Conservation (phyloP, 225 moss, liverwort and hornwort genomes). For the Pseudoscleropodium purum region DNA sequence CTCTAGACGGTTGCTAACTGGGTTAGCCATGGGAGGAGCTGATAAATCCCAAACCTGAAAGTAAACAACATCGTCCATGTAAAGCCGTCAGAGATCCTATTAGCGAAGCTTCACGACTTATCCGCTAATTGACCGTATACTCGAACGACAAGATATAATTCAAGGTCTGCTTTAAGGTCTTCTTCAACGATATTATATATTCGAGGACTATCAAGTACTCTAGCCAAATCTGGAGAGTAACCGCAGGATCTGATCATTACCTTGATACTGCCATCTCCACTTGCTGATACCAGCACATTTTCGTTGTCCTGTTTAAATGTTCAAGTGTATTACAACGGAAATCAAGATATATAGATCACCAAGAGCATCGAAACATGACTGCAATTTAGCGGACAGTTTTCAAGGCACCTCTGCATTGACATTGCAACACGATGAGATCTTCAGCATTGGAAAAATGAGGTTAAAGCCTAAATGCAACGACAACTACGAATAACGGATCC, state of each 20-base stretch:
- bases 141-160: not conserved
- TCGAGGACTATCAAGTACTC: not conserved
- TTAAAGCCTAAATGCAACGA: not conserved
- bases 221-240: not conserved
- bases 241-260: conserved; percentile 13
- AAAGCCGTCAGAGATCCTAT: not conserved
- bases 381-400: not conserved
- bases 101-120: not conserved
- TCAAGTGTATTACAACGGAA: not conserved
- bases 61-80: not conserved
- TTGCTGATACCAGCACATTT: conserved; percentile 56
- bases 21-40: conserved; percentile 81
- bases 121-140: not conserved
- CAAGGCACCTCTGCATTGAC: not conserved
- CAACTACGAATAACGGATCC: not conserved
- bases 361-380: not conserved
- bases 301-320: conserved; percentile 43
- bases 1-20: conserved; percentile 76
- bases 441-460: not conserved
- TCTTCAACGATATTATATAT: not conserved
- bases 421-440: not conserved
- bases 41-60: conserved; percentile 77
- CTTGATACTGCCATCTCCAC: conserved; percentile 70
- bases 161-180: not conserved
- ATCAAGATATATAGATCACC: not conserved